Conservation (phyloP, 768 basidiomycete species). For the Tephrocybe sp. region DNA sequence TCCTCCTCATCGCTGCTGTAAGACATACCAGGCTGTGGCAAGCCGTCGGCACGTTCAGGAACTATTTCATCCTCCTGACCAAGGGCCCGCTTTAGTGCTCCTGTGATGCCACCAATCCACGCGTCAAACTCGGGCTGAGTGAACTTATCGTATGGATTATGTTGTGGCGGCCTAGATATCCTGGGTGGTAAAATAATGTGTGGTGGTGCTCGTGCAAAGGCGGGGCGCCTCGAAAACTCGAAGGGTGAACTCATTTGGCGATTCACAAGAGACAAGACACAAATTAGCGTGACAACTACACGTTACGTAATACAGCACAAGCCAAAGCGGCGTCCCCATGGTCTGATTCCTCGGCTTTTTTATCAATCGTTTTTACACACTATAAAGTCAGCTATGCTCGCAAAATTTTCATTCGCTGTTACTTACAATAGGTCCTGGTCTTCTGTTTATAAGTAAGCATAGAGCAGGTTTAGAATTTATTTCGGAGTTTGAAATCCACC, state of each 20-base stretch:
- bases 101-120: constrained; percentile 67
- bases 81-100: constrained; percentile 56
- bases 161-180: constrained; percentile 46
- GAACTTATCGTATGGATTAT: constrained; percentile 77
- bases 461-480: too few relatives aligned
- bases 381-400: too few relatives aligned
- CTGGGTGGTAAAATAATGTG: constrained; percentile 18
- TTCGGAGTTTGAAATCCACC: too few relatives aligned
- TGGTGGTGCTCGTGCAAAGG: constrained; percentile 2
- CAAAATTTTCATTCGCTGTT: too few relatives aligned
- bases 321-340: not conserved
- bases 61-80: constrained; percentile 41
- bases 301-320: constrained; percentile 3
- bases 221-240: constrained; percentile 11
- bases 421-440: too few relatives aligned
- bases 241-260: constrained; percentile 17
- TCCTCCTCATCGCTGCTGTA: constrained; percentile 17
- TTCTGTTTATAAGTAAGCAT: too few relatives aligned
- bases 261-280: constrained; percentile 7
- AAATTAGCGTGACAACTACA: constrained; percentile 3
- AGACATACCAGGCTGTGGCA: constrained; percentile 4
- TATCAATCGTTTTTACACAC: too few relatives aligned
- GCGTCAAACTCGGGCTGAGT: constrained; percentile 66
- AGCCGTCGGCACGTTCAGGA: constrained; percentile 14
- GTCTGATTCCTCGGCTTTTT: too few relatives aligned